Percentiles rank a stretch among this genome's conserved stretches.
Evolutionary conservation across 306 rosid species (phyloP).

Genomic region (Hippophae rhamnoides): DNA sequence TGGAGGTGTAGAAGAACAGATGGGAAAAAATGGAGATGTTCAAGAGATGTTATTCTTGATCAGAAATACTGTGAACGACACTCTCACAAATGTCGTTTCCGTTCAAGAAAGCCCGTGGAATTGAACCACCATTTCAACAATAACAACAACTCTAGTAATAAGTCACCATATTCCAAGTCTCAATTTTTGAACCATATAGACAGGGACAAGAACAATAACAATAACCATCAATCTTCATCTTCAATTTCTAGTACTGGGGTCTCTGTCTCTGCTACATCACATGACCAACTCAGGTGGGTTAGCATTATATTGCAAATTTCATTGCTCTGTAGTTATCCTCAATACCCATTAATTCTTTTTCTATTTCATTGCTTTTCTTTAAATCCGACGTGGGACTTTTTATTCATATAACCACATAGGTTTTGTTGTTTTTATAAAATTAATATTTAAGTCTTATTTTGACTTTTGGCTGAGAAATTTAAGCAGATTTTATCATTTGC

Average conservation of each 20-base stretch:
- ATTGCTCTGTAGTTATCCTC: too few species aligned
- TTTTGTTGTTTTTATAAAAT: too few species aligned
- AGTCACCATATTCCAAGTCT: constrained; percentile 12
- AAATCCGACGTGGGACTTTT: not conserved
- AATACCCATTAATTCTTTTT: not conserved
- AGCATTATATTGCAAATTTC: too few species aligned
- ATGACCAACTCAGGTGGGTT: constrained; percentile 20
- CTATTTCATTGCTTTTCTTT: constrained; percentile 9
- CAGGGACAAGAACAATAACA: too few species aligned
- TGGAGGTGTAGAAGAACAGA: constrained; percentile 33
- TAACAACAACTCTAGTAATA: not conserved
- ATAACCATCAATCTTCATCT: constrained; percentile 4
- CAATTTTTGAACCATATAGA: not conserved
- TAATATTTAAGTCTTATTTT: too few species aligned
- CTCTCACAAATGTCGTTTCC: constrained; percentile 21
- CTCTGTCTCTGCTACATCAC: constrained; percentile 5
- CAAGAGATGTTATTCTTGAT: constrained; percentile 20
- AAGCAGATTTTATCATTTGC: too few species aligned
- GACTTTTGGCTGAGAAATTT: too few species aligned
- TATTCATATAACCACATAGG: too few species aligned
- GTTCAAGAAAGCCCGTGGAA: constrained; percentile 42
- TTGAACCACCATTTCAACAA: constrained; percentile 13
- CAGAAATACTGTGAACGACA: constrained; percentile 30
- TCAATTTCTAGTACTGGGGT: constrained; percentile 1
- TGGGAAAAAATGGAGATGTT: constrained; percentile 36